Evolutionary conservation across 305 asterid species (phyloP).

Genomic region (Coffea humblotiana): DNA sequence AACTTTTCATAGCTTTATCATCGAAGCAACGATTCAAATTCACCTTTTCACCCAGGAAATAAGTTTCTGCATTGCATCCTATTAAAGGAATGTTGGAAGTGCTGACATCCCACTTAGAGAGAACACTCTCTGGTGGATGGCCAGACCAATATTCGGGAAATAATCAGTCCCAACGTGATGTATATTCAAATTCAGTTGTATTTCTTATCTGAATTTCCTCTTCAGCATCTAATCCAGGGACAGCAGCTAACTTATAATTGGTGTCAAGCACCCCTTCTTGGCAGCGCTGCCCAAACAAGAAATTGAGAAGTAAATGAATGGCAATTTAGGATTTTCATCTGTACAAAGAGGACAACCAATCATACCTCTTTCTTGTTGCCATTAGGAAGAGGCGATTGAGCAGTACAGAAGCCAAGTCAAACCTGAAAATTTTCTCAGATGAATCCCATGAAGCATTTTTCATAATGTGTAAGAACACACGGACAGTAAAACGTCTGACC

Average conservation of each 20-base stretch:
- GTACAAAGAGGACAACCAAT: conserved; percentile 20
- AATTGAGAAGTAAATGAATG: not conserved
- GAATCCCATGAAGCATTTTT: conserved; percentile 24
- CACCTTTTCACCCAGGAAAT: conserved; percentile 28
- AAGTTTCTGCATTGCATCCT: conserved; percentile 26
- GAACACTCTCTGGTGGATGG: conserved; percentile 33
- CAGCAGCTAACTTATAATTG: conserved; percentile 29
- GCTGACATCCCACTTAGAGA: conserved; percentile 22
- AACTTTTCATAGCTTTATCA: conserved; percentile 21
- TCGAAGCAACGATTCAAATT: conserved; percentile 27
- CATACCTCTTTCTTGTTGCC: conserved; percentile 46
- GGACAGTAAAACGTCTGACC: conserved; percentile 41
- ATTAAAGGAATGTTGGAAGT: conserved; percentile 16
- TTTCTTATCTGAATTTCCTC: conserved; percentile 38
- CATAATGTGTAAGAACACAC: conserved; percentile 25
- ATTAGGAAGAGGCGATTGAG: conserved; percentile 52
- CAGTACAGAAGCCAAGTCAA: conserved; percentile 58
- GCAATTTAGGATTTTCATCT: not conserved
- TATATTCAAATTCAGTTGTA: conserved; percentile 7
- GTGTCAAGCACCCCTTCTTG: conserved; percentile 36
- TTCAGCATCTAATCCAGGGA: conserved; percentile 31
- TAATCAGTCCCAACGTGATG: conserved; percentile 31
- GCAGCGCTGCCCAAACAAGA: conserved; percentile 21
- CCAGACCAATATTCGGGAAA: conserved; percentile 31
- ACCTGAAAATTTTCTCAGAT: conserved; percentile 48